Percentiles rank a stretch among this genome's conserved stretches.
Evolutionary conservation across 495 filamentous ascomycete species (phyloP).

Genomic region (Xylona heveae): DNA sequence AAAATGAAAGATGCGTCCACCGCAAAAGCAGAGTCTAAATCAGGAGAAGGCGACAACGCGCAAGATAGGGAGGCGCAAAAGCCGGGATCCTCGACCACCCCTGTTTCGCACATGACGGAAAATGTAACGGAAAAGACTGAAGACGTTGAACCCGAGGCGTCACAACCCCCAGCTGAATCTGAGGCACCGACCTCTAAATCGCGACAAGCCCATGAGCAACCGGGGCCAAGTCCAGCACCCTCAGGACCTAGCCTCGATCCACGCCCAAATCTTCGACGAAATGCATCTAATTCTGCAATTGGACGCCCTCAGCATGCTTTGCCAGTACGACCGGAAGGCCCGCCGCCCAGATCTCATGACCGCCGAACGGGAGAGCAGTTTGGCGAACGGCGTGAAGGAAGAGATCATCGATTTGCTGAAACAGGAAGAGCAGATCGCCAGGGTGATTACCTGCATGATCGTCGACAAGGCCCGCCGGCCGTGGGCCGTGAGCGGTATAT

Average conservation of each 20-base stretch:
- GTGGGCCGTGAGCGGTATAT: constrained; percentile 1
- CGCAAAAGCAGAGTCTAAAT: constrained; percentile 5
- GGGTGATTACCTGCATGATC: constrained; percentile 2
- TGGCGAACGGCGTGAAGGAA: constrained; percentile 2
- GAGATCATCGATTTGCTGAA: constrained; percentile 4
- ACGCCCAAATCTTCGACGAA: no score
- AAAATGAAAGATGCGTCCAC: constrained; percentile 4
- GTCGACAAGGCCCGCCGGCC: not conserved
- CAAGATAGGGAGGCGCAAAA: not conserved
- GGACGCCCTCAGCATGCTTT: constrained; percentile 4
- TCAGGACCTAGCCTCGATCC: no score
- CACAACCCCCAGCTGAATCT: no score
- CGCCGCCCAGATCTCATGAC: constrained; percentile 1
- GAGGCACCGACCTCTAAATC: no score
- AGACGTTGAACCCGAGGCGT: no score
- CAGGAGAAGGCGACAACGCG: constrained; percentile 7
- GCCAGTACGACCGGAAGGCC: constrained; percentile 4
- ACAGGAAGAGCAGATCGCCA: constrained; percentile 1
- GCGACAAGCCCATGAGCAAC: no score
- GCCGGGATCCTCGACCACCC: no score
- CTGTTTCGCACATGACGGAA: not conserved
- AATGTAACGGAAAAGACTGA: not conserved
- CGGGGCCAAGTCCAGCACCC: no score
- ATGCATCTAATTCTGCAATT: no score
- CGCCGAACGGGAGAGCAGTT: constrained; percentile 1